Conservation (phyloP, 2,329 filamentous ascomycete species). For the Dothideomycetes sp. region DNA sequence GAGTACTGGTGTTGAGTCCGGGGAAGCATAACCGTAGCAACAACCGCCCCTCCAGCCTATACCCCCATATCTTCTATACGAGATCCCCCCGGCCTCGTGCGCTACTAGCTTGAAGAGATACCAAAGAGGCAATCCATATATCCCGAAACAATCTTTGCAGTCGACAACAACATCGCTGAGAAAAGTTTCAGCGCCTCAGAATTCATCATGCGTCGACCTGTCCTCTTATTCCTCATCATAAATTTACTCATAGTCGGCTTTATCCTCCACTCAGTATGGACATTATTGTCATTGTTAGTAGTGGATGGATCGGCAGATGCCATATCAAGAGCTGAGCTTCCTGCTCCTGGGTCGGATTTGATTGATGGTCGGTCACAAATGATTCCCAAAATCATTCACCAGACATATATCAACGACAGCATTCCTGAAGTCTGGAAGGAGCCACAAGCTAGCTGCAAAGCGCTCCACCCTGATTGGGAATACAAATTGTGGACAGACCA, state of each 20-base stretch:
- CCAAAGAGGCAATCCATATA: no score
- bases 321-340: slow-evolving; percentile 55
- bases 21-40: no score
- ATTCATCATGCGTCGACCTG: slow-evolving; percentile 46
- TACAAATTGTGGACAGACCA: slow-evolving; percentile 76
- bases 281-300: slow-evolving; percentile 57
- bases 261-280: slow-evolving; percentile 58
- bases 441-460: slow-evolving; percentile 55
- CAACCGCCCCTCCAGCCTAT: no score
- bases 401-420: slow-evolving; percentile 61
- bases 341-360: slow-evolving; percentile 50
- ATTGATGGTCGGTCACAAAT: slow-evolving; percentile 47
- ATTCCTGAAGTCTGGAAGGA: slow-evolving; percentile 56
- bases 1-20: no score
- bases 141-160: no score
- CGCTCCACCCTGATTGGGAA: slow-evolving; percentile 60
- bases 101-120: no score
- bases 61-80: no score
- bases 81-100: no score
- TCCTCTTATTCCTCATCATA: slow-evolving; percentile 52
- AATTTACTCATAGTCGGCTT: slow-evolving; percentile 54
- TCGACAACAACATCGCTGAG: no score
- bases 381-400: slow-evolving; percentile 69
- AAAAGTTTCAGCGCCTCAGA: not conserved
- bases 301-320: slow-evolving; percentile 57